A percentile compares a stretch with the other conserved stretches of the same genome.
Evolutionary conservation across 2,329 filamentous ascomycete species (phyloP).

Genomic region (Arthrinium phaeospermum): DNA sequence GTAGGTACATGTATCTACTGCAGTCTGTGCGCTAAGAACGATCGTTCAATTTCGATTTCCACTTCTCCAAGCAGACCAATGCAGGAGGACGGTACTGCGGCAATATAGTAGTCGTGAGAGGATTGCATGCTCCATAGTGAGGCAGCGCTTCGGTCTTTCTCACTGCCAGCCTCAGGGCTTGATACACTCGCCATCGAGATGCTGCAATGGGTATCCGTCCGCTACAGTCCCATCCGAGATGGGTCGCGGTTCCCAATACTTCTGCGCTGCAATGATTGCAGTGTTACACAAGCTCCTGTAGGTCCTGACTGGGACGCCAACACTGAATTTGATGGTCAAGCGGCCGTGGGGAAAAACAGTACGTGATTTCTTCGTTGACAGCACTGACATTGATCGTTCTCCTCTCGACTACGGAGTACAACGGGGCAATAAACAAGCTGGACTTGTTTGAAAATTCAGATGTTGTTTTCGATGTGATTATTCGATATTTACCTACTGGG

Average conservation of each 20-base stretch:
- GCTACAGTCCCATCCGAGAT: not conserved
- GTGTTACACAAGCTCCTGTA: not conserved
- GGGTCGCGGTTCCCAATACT: not conserved
- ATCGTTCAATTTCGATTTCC: conserved; percentile 14
- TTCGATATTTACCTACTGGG: too few species aligned
- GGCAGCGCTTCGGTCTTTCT: conserved; percentile 7
- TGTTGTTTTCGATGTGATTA: too few species aligned
- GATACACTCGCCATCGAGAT: conserved; percentile 1
- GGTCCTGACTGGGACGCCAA: not conserved
- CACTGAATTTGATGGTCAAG: not conserved
- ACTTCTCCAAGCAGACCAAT: conserved; percentile 14
- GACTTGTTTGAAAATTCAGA: too few species aligned
- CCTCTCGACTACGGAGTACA: too few species aligned
- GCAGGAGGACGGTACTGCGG: conserved; percentile 4
- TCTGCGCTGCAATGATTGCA: not conserved
- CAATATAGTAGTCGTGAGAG: conserved; percentile 8
- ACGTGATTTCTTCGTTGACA: too few species aligned
- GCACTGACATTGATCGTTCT: too few species aligned
- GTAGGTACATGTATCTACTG: not conserved
- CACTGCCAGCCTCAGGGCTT: not conserved
- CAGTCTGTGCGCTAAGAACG: conserved; percentile 9
- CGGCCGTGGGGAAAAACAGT: too few species aligned
- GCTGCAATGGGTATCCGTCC: not conserved
- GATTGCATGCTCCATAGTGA: conserved; percentile 1
- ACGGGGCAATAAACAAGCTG: too few species aligned